phyloP scores from a whole-genome alignment of 1,139 yeast species.

The Yamadazyma mexicana region DNA sequence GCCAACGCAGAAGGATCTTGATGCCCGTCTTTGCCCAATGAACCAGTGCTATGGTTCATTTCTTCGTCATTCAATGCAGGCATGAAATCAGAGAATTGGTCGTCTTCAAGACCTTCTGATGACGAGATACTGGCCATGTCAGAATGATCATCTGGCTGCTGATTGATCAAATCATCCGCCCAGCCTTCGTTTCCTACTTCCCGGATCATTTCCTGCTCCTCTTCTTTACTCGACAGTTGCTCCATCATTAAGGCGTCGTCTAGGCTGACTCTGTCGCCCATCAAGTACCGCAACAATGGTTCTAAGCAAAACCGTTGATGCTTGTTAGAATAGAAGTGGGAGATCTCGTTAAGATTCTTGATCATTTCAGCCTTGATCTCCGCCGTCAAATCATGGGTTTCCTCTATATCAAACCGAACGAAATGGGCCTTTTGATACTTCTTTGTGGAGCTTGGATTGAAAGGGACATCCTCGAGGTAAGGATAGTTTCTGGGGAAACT shows the following conservation, averaged over 20 bases:
- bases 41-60: slow-evolving; percentile 18
- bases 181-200: slow-evolving; percentile 46
- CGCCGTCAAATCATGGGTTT: slow-evolving; percentile 63
- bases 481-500: slow-evolving; percentile 77
- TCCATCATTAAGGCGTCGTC: slow-evolving; percentile 32
- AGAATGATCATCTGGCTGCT: slow-evolving; percentile 24
- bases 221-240: slow-evolving; percentile 20
- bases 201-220: slow-evolving; percentile 19
- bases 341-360: slow-evolving; percentile 52
- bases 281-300: slow-evolving; percentile 69
- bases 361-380: slow-evolving; percentile 52
- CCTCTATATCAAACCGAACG: slow-evolving; percentile 66
- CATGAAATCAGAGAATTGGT: slow-evolving; percentile 33
- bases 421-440: slow-evolving; percentile 24
- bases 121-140: slow-evolving; percentile 23
- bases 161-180: slow-evolving; percentile 46
- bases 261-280: slow-evolving; percentile 77
- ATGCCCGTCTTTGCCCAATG: slow-evolving; percentile 17
- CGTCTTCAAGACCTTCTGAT: slow-evolving; percentile 18
- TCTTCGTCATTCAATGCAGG: slow-evolving; percentile 31
- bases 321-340: slow-evolving; percentile 55
- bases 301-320: slow-evolving; percentile 72
- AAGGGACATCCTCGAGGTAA: slow-evolving; percentile 46
- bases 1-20: slow-evolving; percentile 12
- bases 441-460: slow-evolving; percentile 15